These are phyloP conservation scores for Tarenaya hassleriana DNA, from an alignment of 345 rosid species.

Conservation along the genomic window DNA sequence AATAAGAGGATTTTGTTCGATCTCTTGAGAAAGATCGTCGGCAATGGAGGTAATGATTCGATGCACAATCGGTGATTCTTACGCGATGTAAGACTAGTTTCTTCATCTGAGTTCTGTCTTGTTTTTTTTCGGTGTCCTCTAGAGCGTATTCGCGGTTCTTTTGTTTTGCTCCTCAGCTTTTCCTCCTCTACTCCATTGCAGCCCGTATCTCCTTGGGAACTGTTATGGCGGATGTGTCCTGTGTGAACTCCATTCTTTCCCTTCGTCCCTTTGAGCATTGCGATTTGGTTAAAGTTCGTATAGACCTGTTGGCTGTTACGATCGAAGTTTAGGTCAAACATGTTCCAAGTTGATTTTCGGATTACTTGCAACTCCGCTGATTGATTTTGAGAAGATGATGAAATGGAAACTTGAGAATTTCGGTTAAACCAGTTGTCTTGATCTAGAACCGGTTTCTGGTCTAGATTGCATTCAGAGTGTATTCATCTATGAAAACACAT, in stretches of 20 bases:
- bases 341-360: too few species aligned
- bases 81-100: not conserved
- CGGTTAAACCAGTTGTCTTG: too few species aligned
- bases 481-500: not conserved
- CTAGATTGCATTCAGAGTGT: too few species aligned
- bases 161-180: conserved; percentile 45
- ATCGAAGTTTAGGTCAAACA: too few species aligned
- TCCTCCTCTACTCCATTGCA: conserved; percentile 71
- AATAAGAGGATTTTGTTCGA: conserved; percentile 78
- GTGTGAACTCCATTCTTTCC: not conserved
- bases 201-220: conserved; percentile 75
- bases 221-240: conserved; percentile 39
- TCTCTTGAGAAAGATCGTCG: conserved; percentile 64
- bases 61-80: not conserved
- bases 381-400: too few species aligned
- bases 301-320: too few species aligned
- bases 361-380: too few species aligned
- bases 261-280: not conserved
- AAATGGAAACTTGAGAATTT: too few species aligned
- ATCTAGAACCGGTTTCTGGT: too few species aligned
- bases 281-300: not conserved
- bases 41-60: conserved; percentile 61
- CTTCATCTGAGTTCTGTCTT: too few species aligned
- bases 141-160: conserved; percentile 62
- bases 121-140: not conserved